These are phyloP conservation scores for Ramalina intermedia DNA, from an alignment of 495 filamentous ascomycete genomes.

Conservation along the genomic window DNA sequence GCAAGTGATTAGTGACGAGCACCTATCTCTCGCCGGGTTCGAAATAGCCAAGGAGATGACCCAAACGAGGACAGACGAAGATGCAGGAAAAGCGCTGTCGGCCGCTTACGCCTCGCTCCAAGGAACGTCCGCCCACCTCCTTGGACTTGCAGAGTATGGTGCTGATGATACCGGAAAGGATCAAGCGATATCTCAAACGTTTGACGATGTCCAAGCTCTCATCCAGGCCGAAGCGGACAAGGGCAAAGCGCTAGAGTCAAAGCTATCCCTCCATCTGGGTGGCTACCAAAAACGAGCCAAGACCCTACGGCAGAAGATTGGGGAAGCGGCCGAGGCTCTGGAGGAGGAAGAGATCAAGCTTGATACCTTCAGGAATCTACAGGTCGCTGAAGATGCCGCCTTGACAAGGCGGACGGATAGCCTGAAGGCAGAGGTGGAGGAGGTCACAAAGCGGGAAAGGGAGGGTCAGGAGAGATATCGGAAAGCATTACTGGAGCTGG, in stretches of 20 bases:
- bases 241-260: slow-evolving; percentile 83
- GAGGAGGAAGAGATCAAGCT: slow-evolving; percentile 57
- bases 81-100: slow-evolving; percentile 46
- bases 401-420: slow-evolving; percentile 57
- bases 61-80: slow-evolving; percentile 18
- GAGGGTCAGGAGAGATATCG: slow-evolving; percentile 84
- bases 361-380: slow-evolving; percentile 59
- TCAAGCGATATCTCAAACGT: slow-evolving; percentile 44
- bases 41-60: slow-evolving; percentile 62
- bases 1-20: slow-evolving; percentile 53
- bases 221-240: slow-evolving; percentile 59
- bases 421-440: slow-evolving; percentile 68
- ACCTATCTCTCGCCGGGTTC: slow-evolving; percentile 57
- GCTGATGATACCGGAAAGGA: slow-evolving; percentile 54
- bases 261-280: slow-evolving; percentile 72
- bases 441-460: slow-evolving; percentile 68
- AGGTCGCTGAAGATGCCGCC: slow-evolving; percentile 64
- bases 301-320: slow-evolving; percentile 63
- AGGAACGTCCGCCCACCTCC: slow-evolving; percentile 37
- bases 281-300: slow-evolving; percentile 84
- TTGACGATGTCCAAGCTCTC: slow-evolving; percentile 54
- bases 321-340: slow-evolving; percentile 63
- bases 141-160: slow-evolving; percentile 64
- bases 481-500: slow-evolving; percentile 61
- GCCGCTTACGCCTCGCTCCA: slow-evolving; percentile 53